These are phyloP conservation scores for Ensete glaucum DNA, from an alignment of 176 grass and related monocot genomes.

Conservation along the genomic window DNA sequence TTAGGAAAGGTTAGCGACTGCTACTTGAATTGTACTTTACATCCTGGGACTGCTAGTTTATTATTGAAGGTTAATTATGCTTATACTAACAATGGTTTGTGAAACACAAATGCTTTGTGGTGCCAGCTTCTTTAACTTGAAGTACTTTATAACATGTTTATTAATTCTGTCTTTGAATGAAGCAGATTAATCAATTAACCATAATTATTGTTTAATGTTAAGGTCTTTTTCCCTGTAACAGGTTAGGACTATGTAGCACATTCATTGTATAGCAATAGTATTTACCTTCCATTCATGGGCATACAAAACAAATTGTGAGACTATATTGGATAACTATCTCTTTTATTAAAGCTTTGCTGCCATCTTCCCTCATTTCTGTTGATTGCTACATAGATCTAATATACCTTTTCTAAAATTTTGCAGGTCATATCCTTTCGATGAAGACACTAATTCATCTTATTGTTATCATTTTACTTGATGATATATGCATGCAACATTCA, in stretches of 20 bases:
- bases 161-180: too few relatives aligned
- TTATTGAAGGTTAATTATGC: not conserved
- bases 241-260: too few relatives aligned
- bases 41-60: not conserved
- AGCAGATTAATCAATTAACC: too few relatives aligned
- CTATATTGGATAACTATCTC: not conserved
- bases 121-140: not conserved
- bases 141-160: not conserved
- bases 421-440: conserved; percentile 87
- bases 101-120: not conserved
- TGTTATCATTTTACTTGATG: not conserved
- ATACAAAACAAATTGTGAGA: not conserved
- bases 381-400: not conserved
- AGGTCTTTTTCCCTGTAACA: not conserved
- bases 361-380: not conserved
- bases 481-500: not conserved
- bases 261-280: not conserved
- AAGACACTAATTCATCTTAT: not conserved
- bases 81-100: not conserved
- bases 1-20: not conserved
- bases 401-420: conserved; percentile 18
- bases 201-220: not conserved
- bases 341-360: not conserved
- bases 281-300: not conserved
- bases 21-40: not conserved